Evolutionary conservation across 1,139 yeast genomes (phyloP), one percentile per base, ranked within the genome.

Genomic region (Blastobotrys indianensis): DNA sequence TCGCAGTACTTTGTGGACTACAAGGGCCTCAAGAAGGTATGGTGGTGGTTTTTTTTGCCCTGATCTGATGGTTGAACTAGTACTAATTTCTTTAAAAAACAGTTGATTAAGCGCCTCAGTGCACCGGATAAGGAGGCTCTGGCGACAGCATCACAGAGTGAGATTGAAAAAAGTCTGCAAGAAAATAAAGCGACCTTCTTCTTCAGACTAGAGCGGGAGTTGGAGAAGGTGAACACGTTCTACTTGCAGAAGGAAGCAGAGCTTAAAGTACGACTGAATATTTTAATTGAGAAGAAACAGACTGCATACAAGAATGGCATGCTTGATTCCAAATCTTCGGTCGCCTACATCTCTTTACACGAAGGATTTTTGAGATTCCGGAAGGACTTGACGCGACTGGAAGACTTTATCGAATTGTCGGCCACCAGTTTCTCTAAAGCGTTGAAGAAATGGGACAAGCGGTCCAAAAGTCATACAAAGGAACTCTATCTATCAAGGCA

Each of bases 341-440:
- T 81, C 30, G 74, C 82, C 2, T 81, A 77, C 55, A 72, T 79
- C 40, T 74, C 84, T 1, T 69, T 92, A 43, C 86, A 86, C 60
- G 96, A 88, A 59, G 94, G 92, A 29, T 85, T 90, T 64, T 86
- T 84, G 62, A 82, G 94, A 58, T 86, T 86, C 57, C 84, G 94
- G 45, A 85, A 90, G 55, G 97, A 92, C 64, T 71, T 92, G 53
- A 82, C 85, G 53, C 75, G 95, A 48, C 71, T 92, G 28, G 95
- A 92, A 61, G 97, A 90, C 64, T 92, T 86, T 65, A 88, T 92
- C 37, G 96, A 90, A 63, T 72, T 92, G 51, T 92, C 92, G 62
- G 96, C 92, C 59, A 87, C 95, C 0, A 98, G 97, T 13, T 92
- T 92, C 65, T 82, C 94, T 29, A 92, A 92, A 66, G 97, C 87